phyloP scores from a whole-genome alignment of 345 rosid species.

The Diplotaxis tenuifolia region DNA sequence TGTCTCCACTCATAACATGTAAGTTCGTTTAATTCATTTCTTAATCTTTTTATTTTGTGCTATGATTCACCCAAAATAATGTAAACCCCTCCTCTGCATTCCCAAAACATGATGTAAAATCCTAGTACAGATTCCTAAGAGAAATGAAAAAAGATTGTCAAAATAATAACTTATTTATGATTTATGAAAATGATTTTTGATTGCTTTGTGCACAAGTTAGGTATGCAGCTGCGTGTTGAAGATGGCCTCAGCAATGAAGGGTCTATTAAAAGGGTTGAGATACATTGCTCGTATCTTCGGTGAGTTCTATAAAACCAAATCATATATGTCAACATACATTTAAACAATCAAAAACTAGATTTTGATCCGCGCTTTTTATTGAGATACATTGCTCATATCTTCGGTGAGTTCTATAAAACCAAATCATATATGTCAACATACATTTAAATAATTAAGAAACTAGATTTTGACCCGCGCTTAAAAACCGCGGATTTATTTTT shows the following conservation, averaged over 20 bases:
- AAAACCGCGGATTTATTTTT: no score
- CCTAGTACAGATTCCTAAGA: not conserved
- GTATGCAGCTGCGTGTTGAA: conserved; percentile 25
- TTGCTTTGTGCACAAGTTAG: conserved; percentile 27
- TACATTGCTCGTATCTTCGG: not conserved
- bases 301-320: not conserved
- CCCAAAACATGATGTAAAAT: no score
- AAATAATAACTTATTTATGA: not conserved
- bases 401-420: not conserved
- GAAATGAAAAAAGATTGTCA: not conserved
- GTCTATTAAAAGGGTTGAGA: not conserved
- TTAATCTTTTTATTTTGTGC: not conserved
- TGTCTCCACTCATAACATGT: conserved; percentile 18
- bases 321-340: not conserved
- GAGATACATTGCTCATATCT: no score
- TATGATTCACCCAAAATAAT: conserved; percentile 10
- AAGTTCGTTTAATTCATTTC: conserved; percentile 2
- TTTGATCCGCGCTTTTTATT: no score
- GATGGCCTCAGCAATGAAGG: conserved; percentile 13
- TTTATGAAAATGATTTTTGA: not conserved
- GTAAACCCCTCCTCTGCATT: not conserved
- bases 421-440: not conserved
- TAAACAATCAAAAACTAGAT: no score
- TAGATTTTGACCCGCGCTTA: no score
- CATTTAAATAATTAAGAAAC: no score